phyloP scores from a whole-genome alignment of 495 filamentous ascomycete genomes.

The Penicillium riverlandense region DNA sequence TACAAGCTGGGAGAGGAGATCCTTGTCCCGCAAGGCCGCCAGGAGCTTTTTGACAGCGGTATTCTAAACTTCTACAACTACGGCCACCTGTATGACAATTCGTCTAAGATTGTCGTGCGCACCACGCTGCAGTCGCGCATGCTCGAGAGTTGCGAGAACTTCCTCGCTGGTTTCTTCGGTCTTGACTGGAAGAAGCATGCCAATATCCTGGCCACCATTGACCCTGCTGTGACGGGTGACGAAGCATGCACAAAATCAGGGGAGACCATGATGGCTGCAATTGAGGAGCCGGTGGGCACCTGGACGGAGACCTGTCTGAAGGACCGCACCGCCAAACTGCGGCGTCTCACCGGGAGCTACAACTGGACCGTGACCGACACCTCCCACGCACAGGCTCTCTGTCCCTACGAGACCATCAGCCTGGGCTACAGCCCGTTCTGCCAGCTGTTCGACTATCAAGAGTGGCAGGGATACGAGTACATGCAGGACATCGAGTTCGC shows the following conservation, averaged over 20 bases:
- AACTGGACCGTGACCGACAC: conserved; percentile 44
- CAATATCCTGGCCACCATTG: conserved; percentile 44
- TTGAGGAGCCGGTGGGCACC: conserved; percentile 4
- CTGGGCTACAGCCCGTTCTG: conserved; percentile 52
- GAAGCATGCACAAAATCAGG: conserved; percentile 30
- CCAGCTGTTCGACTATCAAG: conserved; percentile 40
- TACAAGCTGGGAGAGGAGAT: conserved; percentile 40
- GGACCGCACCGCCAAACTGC: conserved; percentile 41
- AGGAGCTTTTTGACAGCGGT: conserved; percentile 44
- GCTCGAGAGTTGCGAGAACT: conserved; percentile 39
- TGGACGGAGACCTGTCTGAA: conserved; percentile 40
- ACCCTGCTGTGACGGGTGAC: conserved; percentile 29
- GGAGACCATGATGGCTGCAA: conserved; percentile 1
- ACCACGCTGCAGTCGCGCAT: conserved; percentile 52
- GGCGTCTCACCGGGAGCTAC: conserved; percentile 33
- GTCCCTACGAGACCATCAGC: conserved; percentile 51
- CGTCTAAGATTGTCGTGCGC: conserved; percentile 54
- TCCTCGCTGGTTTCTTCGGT: conserved; percentile 51
- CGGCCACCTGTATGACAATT: conserved; percentile 49
- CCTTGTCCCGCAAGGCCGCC: conserved; percentile 44
- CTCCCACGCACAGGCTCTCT: conserved; percentile 49
- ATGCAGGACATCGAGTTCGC: conserved; percentile 49
- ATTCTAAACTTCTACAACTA: conserved; percentile 56
- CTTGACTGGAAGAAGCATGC: conserved; percentile 49
- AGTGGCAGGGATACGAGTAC: conserved; percentile 46